Base-by-base conservation (phyloP, 192 early-diverging fungal species). In the Kappamyces sp. region DNA sequence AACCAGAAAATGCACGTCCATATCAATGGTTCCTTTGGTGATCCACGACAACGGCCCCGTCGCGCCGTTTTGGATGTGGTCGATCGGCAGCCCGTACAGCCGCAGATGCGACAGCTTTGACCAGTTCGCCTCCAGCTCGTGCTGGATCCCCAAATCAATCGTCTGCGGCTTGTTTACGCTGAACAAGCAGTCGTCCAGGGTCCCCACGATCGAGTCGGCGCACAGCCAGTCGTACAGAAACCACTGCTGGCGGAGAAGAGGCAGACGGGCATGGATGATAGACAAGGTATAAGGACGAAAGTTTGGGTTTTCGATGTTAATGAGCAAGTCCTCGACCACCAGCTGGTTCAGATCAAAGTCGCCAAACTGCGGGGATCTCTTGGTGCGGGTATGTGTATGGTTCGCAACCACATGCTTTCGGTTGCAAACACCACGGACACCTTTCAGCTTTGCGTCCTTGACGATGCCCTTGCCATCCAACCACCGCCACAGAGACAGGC, bases 131-230 rank as follows among this genome's bases (percentile, higher is more conserved):
- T 42, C 34, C 36, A 30, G 42, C 22, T 33, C 40, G 47, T 8
- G 54, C 52, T 32, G 49, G 48, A 15, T 57, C 43, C 49, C 39
- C 2, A 32, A 60, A 51, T 85, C 76, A 41, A 72, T 77, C 37
- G 85, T 64, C 62, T 91, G 90, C n/a, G 90, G 84, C 47, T 85
- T 83, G 66, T 93, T 91, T 14, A 96, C 85, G 54, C 86, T 90
- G 60, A 98, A 98, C 58, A 96, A 67, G 61, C 92, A 94, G 62
- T 94, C 89, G 63, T 96, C 93, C 64, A 93, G 93, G 69, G 87
- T 88, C 5, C 95, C 95, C 4, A 91, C 86, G 57, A 94, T 86
- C 3, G 81, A 84, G 48, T 88, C 86, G 6, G 95, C 95, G 51
- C 86, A 84, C 54, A 98, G 71, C 29, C 90, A 65, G 64, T 98